phyloP scores from a whole-genome alignment of 108 stramenopile genomes.

The Nitzschia sp. region DNA sequence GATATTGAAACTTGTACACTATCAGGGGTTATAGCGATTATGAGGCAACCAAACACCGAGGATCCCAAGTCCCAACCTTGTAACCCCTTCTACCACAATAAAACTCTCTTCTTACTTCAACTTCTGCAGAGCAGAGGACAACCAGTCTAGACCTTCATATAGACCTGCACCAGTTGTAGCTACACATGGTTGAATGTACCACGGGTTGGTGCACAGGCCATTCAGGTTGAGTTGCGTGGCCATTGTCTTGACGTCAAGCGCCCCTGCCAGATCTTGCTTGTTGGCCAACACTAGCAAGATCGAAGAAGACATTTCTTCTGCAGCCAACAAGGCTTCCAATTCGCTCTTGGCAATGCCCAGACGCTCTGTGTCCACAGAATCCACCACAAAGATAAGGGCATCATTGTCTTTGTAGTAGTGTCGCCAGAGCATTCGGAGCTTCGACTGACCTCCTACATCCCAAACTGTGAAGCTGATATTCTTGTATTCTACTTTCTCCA shows the following conservation, averaged over 20 bases:
- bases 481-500: slow-evolving; percentile 94
- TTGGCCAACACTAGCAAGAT: slow-evolving; percentile 96
- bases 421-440: slow-evolving; percentile 97
- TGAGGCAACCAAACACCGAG: too few species aligned
- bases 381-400: slow-evolving; percentile 97
- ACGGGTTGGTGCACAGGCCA: slow-evolving; percentile 85
- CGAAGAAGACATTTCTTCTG: slow-evolving; percentile 93
- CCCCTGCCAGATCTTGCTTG: slow-evolving; percentile 97
- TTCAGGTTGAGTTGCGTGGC: slow-evolving; percentile 93
- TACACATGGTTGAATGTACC: slow-evolving; percentile 98
- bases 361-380: slow-evolving; percentile 97
- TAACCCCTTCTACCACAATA: too few species aligned
- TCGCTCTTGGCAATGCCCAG: slow-evolving; percentile 95
- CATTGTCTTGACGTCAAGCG: slow-evolving; percentile 94
- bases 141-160: slow-evolving; percentile 89
- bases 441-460: slow-evolving; percentile 99
- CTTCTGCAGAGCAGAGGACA: slow-evolving; percentile 78
- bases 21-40: too few species aligned
- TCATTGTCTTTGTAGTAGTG: slow-evolving; percentile 99
- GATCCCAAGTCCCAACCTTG: too few species aligned
- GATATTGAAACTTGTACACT: too few species aligned
- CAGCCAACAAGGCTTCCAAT: slow-evolving; percentile 93
- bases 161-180: slow-evolving; percentile 93
- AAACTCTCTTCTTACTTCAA: neutral
- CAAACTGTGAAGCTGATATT: slow-evolving; percentile 93